Evolutionary conservation across 2,329 filamentous ascomycete species (phyloP), one percentile per base, ranked within the genome.

Genomic region (Biscogniauxia marginata): DNA sequence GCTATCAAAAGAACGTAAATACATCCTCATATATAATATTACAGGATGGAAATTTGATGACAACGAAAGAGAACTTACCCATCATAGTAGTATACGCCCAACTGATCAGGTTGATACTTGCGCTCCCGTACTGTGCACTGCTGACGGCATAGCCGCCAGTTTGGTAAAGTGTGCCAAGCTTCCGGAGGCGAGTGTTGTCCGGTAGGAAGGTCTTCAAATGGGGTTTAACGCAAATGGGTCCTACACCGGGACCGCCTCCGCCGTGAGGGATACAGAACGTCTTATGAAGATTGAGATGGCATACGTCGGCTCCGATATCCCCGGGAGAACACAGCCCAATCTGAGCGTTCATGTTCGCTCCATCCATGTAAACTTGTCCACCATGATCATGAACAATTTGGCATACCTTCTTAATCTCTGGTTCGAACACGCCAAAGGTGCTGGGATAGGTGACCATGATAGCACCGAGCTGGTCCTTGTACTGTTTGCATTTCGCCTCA

Each of bases 231-330:
- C 92, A 93, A 64, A 98, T 96, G 52, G 93, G 93, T 2, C 93
- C 93, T 39, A 97, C 91, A 67, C 93, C 93, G 8, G 93, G 93
- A 16, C 93, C 93, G 63, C 93, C 93, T 61, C 93, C 93, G 54
- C 93, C 93, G 74, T 98, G 93, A 48, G 93, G 93, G 68, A 98
- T 98, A 73, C 93, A 98, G 81, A 98, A 98, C 3, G 93, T 98
- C 84, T 98, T 98, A 84, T 98, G 93, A 45, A 98, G 83, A 75
- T 98, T 98, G 58, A 98, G 81, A 78, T 97, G 93, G 82, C 93
- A 98, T 43, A 97, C 93, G 71, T 98, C 93, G 24, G 93, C 93
- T 19, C 93, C 93, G 64, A 98, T 96, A 73, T 96, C 92, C 43
- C 93, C 93, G 1, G 93, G 93, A 0, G 91, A 96, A 78, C 91